Percentiles rank a stretch among this genome's conserved stretches.
Conservation (phyloP, 768 basidiomycete genomes). For the Suillus sp. region DNA sequence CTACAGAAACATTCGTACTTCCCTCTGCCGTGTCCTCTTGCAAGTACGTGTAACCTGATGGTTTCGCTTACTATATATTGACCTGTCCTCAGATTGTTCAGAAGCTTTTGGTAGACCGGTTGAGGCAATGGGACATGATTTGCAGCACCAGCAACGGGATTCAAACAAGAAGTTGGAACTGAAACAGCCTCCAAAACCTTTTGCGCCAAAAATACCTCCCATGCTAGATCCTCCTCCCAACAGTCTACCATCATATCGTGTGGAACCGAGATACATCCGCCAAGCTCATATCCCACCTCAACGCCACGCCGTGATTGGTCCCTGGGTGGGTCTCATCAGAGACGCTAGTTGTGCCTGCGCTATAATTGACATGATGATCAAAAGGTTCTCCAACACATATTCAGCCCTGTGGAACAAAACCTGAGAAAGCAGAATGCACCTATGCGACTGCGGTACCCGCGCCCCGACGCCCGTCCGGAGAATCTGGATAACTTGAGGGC, state of each 20-base stretch:
- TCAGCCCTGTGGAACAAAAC: conserved; percentile 37
- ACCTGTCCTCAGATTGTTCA: conserved; percentile 50
- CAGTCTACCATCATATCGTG: conserved; percentile 51
- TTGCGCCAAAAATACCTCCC: conserved; percentile 32
- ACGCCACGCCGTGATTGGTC: conserved; percentile 51
- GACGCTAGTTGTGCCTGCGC: conserved; percentile 1
- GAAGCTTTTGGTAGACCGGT: conserved; percentile 47
- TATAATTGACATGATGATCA: conserved; percentile 9
- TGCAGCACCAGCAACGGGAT: conserved; percentile 36
- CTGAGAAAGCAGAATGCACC: conserved; percentile 47
- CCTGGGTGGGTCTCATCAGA: conserved; percentile 48
- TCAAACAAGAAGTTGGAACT: conserved; percentile 15
- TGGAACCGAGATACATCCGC: conserved; percentile 45
- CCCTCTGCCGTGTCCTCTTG: conserved; percentile 33
- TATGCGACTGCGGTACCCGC: conserved; percentile 34
- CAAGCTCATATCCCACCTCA: conserved; percentile 50
- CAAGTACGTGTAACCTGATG: conserved; percentile 41
- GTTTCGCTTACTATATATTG: conserved; percentile 7
- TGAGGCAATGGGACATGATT: conserved; percentile 52
- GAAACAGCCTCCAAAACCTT: conserved; percentile 38
- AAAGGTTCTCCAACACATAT: conserved; percentile 53
- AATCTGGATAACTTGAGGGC: conserved; percentile 18
- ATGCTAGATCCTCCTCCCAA: conserved; percentile 43
- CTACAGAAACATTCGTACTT: conserved; percentile 48
- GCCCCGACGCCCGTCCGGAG: conserved; percentile 14